A percentile compares a stretch with the other conserved stretches of the same genome.
These are phyloP conservation scores for Fragilariopsis cylindrus DNA, from an alignment of 108 stramenopile genomes.

Conservation along the genomic window DNA sequence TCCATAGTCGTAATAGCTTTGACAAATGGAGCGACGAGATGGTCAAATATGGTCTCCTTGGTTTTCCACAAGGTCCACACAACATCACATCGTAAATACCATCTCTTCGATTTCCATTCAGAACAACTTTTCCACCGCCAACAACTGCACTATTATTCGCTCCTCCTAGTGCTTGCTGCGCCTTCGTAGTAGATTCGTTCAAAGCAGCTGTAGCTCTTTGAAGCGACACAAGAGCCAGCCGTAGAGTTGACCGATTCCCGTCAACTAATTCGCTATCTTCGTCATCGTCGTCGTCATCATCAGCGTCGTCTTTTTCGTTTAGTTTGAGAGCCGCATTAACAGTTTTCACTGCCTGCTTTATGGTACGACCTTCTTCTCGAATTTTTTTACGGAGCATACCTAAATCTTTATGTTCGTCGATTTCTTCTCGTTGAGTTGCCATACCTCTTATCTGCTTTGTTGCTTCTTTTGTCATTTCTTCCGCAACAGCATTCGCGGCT, in stretches of 20 bases:
- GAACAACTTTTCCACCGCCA: neutral
- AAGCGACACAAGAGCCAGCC: neutral
- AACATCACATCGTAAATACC: slow-evolving; percentile 28
- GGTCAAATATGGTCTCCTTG: slow-evolving; percentile 32
- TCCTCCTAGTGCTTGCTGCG: neutral
- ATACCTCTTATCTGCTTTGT: neutral
- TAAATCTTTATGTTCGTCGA: neutral
- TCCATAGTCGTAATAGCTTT: slow-evolving; percentile 18
- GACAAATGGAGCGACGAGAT: slow-evolving; percentile 17
- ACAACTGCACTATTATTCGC: neutral
- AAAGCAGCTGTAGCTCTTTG: slow-evolving; percentile 18
- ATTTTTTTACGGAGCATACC: neutral
- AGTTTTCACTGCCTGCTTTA: neutral
- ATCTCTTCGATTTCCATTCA: slow-evolving; percentile 9
- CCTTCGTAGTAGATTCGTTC: slow-evolving; percentile 18
- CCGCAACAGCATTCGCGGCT: neutral
- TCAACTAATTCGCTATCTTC: neutral
- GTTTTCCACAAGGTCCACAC: slow-evolving; percentile 11
- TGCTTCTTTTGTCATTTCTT: slow-evolving; percentile 8
- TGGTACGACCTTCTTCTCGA: neutral
- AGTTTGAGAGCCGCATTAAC: neutral
- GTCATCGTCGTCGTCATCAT: neutral
- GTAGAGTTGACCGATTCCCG: neutral
- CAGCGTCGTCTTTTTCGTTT: neutral
- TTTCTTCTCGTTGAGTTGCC: neutral